Evolutionary conservation across 2,329 filamentous ascomycete genomes (phyloP).

Genomic region (Aspergillus brunneoviolaceus): DNA sequence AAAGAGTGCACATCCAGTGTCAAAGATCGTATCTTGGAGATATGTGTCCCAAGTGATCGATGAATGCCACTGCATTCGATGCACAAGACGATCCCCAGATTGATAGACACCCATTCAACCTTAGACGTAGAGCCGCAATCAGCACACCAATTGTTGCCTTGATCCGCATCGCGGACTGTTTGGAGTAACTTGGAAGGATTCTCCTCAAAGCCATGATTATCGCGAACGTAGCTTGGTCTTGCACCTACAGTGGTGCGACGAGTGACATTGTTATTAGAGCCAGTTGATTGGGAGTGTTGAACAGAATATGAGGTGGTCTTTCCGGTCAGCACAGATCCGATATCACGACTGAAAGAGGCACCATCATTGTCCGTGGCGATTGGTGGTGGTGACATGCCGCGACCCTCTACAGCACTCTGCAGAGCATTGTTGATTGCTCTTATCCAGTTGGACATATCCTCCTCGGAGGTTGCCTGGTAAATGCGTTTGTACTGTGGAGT

Average conservation of each 20-base stretch:
- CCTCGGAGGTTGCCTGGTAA: conserved; percentile 95
- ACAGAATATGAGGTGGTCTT: conserved; percentile 70
- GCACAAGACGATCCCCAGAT: conserved; percentile 91
- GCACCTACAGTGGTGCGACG: conserved; percentile 90
- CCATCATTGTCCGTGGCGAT: conserved; percentile 48
- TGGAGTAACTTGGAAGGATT: conserved; percentile 83
- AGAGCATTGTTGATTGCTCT: conserved; percentile 93
- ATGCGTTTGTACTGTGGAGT: conserved; percentile 94
- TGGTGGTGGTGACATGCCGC: conserved; percentile 53
- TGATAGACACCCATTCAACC: conserved; percentile 99
- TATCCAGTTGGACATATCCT: conserved; percentile 98
- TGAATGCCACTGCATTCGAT: conserved; percentile 99
- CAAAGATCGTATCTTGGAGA: conserved; percentile 93
- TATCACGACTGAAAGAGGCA: conserved; percentile 72
- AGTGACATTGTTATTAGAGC: conserved; percentile 60
- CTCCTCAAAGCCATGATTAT: conserved; percentile 73
- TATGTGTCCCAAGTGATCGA: conserved; percentile 91
- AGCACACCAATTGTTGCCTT: conserved; percentile 90
- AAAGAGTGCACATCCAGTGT: conserved; percentile 96
- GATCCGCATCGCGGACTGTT: conserved; percentile 82
- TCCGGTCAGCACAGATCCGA: conserved; percentile 87
- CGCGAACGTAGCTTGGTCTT: conserved; percentile 69
- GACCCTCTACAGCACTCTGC: conserved; percentile 90
- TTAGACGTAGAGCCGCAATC: conserved; percentile 90
- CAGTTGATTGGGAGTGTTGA: conserved; percentile 50